A percentile compares a stretch with the other conserved stretches of the same genome.
Conservation (phyloP, 306 rosid species). For the Quercus berberidifolia region DNA sequence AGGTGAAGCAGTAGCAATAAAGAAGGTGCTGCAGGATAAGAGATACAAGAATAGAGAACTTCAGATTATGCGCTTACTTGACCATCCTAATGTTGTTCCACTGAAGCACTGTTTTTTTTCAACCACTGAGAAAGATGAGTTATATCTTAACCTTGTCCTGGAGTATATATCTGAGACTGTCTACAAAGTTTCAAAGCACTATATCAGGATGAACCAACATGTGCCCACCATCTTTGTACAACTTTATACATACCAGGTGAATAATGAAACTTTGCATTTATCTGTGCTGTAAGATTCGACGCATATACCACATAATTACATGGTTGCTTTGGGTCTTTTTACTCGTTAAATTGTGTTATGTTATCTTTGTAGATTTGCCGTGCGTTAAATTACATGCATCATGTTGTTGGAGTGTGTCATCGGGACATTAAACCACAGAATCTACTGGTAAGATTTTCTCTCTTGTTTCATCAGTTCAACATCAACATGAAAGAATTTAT, state of each 20-base stretch:
- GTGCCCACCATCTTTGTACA: conserved; percentile 70
- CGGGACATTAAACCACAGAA: conserved; percentile 98
- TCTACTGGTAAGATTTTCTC: conserved; percentile 53
- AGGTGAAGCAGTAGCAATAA: conserved; percentile 78
- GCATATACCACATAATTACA: neutral
- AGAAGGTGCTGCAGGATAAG: conserved; percentile 91
- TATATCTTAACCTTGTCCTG: conserved; percentile 90
- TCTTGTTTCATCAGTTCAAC: neutral
- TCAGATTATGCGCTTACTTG: conserved; percentile 78
- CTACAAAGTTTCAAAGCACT: conserved; percentile 74
- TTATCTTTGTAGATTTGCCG: conserved; percentile 79
- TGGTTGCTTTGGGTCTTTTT: neutral
- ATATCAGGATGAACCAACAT: conserved; percentile 53
- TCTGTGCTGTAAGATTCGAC: neutral
- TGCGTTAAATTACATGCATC: conserved; percentile 75
- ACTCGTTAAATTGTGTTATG: neutral
- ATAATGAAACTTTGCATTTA: conserved; percentile 8
- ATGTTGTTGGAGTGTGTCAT: conserved; percentile 83
- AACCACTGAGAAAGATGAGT: conserved; percentile 82
- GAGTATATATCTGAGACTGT: conserved; percentile 86
- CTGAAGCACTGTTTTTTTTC: conserved; percentile 88
- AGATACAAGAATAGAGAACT: conserved; percentile 94
- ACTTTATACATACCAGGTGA: conserved; percentile 79
- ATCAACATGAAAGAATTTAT: neutral
- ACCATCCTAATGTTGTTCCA: conserved; percentile 72